These are phyloP conservation scores for Macrophomina phaseolina DNA, from an alignment of 2,329 filamentous ascomycete species.

Conservation along the genomic window DNA sequence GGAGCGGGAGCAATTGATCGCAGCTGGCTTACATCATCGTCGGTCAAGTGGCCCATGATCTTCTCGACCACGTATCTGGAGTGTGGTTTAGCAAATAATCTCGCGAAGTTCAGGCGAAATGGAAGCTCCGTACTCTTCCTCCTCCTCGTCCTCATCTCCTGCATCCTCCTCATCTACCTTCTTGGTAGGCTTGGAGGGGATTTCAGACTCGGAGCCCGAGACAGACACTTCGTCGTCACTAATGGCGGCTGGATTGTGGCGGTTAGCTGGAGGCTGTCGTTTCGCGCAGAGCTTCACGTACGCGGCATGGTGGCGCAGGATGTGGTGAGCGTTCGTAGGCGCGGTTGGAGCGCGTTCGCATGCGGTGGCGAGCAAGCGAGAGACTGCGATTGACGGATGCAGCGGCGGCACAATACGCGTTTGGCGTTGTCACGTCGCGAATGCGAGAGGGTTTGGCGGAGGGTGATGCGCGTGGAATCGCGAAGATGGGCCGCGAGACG, in stretches of 20 bases:
- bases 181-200: slow-evolving; percentile 33
- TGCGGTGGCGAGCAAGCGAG: not conserved
- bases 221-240: slow-evolving; percentile 44
- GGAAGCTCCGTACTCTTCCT: slow-evolving; percentile 50
- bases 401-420: not conserved
- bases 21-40: slow-evolving; percentile 42
- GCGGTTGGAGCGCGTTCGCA: slow-evolving; percentile 13
- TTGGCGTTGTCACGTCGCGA: not conserved
- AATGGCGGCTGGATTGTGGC: slow-evolving; percentile 42
- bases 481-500: slow-evolving; percentile 21
- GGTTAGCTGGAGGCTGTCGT: slow-evolving; percentile 2
- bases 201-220: slow-evolving; percentile 39
- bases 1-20: slow-evolving; percentile 25
- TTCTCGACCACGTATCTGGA: slow-evolving; percentile 74
- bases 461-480: slow-evolving; percentile 18
- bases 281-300: slow-evolving; percentile 29
- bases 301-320: slow-evolving; percentile 34
- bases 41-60: slow-evolving; percentile 70
- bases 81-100: slow-evolving; percentile 34
- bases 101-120: not conserved
- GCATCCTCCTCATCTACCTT: slow-evolving; percentile 30
- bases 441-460: slow-evolving; percentile 22
- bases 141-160: slow-evolving; percentile 40
- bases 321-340: not conserved
- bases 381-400: not conserved